phyloP scores from a whole-genome alignment of 2,329 filamentous ascomycete genomes.

The Parastagonospora nodorum region DNA sequence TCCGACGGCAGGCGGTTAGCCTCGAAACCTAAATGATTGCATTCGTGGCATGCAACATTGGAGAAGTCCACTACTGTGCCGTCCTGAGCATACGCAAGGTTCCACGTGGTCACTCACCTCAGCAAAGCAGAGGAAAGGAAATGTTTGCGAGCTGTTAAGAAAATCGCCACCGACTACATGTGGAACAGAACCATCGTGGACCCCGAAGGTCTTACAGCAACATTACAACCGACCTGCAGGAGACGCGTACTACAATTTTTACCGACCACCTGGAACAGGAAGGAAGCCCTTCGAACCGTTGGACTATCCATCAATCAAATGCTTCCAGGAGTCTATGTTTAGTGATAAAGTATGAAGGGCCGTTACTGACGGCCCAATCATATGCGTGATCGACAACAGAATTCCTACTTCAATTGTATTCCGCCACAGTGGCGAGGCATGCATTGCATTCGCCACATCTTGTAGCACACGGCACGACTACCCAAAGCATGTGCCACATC shows the following conservation, averaged over 20 bases:
- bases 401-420: too few relatives aligned
- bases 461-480: too few relatives aligned
- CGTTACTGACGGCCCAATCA: conserved; percentile 4
- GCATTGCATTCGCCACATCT: too few relatives aligned
- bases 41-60: not conserved
- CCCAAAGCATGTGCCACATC: too few relatives aligned
- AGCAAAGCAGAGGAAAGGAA: not conserved
- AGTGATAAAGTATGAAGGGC: not conserved
- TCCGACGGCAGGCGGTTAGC: not conserved
- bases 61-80: too few relatives aligned
- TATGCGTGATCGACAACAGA: not conserved
- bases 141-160: conserved; percentile 1
- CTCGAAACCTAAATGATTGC: not conserved
- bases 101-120: not conserved
- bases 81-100: not conserved
- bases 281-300: not conserved
- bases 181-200: conserved; percentile 9
- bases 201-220: conserved; percentile 6
- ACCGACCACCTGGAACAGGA: conserved; percentile 1
- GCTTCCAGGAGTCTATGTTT: conserved; percentile 8
- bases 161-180: conserved; percentile 10
- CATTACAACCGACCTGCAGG: conserved; percentile 5
- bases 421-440: too few relatives aligned
- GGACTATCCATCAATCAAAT: conserved; percentile 5
- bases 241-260: conserved; percentile 14